Base-by-base conservation (phyloP, 352 stramenopile genomes). In the Globisporangium ultimum region DNA sequence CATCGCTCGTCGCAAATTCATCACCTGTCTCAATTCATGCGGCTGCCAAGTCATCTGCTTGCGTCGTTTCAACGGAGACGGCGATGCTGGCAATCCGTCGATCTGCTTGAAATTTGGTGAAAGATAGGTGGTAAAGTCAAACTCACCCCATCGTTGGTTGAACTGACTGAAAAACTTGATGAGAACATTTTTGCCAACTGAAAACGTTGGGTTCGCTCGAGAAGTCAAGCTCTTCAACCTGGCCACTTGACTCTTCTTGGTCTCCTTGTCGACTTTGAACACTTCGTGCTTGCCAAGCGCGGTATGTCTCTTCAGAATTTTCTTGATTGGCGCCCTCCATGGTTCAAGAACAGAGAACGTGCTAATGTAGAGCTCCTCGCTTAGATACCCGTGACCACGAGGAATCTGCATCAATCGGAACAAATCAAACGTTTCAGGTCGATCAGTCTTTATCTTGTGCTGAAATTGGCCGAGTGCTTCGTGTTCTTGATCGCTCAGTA, bases 121-220 rank as follows among this genome's bases (percentile, higher is more conserved):
- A 53, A 93, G 70, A 59, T 80, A 93, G 6, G 77, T 68, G 21
- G 84, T 64, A 54, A 93, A 76, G 53, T 91, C 71, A 48, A 91
- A 87, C 62, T 93, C 84, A 18, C 82, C 75, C 84, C 84, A 95
- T 17, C 85, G 78, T 48, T 89, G 67, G 50, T 95, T 95, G 60
- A 85, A 88, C 54, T 90, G 72, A 42, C 86, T 95, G 60, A 90
- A 93, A 32, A 91, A 91, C 58, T 95, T 95, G 34, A 95, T 57
- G 17, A 93, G 53, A 17, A 87, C 28, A 20, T 61, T 68, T 36
- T 78, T 74, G 17, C 78, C 80, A 20, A 95, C 60, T 0, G 73
- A 78, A 62, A 93, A 92, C 28, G 82, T 82, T 22, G 86, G 86
- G 42, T 95, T 95, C 10, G 84, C 82, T 14, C 83, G 80, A 24